Evolutionary conservation across 345 rosid species (phyloP).

Genomic region (Eucalyptus sp.): DNA sequence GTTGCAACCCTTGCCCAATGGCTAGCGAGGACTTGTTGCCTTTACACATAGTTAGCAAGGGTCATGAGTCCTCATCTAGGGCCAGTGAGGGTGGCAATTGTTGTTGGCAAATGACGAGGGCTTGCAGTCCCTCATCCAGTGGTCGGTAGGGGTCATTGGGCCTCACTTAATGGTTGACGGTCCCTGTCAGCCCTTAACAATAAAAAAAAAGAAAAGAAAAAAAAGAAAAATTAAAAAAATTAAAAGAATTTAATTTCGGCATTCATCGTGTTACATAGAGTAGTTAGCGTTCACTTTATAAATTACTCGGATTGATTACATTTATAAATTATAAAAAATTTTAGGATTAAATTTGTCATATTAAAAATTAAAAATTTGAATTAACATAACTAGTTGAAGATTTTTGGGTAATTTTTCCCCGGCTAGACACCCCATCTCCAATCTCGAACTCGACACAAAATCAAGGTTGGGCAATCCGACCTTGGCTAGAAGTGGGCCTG

Average conservation of each 20-base stretch:
- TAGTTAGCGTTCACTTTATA: accelerated
- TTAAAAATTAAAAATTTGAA: not conserved
- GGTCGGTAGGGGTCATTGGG: accelerated
- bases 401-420: too few species aligned
- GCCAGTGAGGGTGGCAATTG: accelerated
- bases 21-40: accelerated
- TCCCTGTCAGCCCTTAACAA: accelerated
- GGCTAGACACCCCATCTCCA: too few species aligned
- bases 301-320: too few species aligned
- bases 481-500: accelerated
- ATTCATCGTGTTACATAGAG: accelerated
- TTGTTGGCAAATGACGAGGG: accelerated
- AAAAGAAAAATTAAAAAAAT: too few species aligned
- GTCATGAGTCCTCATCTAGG: not conserved
- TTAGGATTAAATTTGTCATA: too few species aligned
- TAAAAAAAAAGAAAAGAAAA: accelerated
- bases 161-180: accelerated
- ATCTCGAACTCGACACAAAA: too few species aligned
- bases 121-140: not conserved
- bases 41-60: accelerated
- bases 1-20: not conserved
- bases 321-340: too few species aligned
- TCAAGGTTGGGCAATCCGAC: too few species aligned
- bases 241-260: accelerated
- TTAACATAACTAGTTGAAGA: too few species aligned